Evolutionary conservation across 371 early-diverging fungal genomes (phyloP).

Genomic region (Cokeromyces recurvatus): DNA sequence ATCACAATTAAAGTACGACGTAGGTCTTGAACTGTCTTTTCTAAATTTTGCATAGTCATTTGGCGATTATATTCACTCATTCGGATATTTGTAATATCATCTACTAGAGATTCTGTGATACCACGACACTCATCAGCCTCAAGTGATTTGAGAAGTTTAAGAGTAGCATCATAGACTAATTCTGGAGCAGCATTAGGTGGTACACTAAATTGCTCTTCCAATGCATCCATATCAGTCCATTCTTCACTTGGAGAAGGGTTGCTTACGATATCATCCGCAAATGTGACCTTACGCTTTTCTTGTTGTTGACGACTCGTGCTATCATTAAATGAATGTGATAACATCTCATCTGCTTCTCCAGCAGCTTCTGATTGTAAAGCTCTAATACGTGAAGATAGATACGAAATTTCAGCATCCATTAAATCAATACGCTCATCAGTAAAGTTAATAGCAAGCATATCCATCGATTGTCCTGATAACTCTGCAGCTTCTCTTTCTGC

Average conservation of each 20-base stretch:
- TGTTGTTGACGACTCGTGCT: not conserved
- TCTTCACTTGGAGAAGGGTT: constrained; percentile 33
- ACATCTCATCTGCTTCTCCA: constrained; percentile 26
- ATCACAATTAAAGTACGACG: constrained; percentile 73
- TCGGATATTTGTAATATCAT: constrained; percentile 71
- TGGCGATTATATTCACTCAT: constrained; percentile 60
- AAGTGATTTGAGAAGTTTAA: constrained; percentile 65
- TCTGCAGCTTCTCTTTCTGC: constrained; percentile 58
- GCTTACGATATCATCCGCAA: constrained; percentile 43
- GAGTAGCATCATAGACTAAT: constrained; percentile 56
- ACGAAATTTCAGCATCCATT: constrained; percentile 80
- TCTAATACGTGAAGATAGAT: constrained; percentile 65
- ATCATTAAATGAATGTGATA: not conserved
- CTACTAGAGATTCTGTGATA: constrained; percentile 68
- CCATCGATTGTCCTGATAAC: constrained; percentile 41
- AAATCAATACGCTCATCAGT: constrained; percentile 81
- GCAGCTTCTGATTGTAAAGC: constrained; percentile 73
- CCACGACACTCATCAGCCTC: constrained; percentile 66
- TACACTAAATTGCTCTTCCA: constrained; percentile 55
- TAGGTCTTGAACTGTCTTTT: constrained; percentile 69
- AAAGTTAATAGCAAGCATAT: constrained; percentile 55
- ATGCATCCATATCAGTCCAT: constrained; percentile 45
- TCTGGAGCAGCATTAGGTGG: constrained; percentile 56
- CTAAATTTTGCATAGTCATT: constrained; percentile 57
- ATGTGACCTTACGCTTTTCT: constrained; percentile 32